Base-by-base conservation (phyloP, 257 asterid species). In the Solanum dulcamara region DNA sequence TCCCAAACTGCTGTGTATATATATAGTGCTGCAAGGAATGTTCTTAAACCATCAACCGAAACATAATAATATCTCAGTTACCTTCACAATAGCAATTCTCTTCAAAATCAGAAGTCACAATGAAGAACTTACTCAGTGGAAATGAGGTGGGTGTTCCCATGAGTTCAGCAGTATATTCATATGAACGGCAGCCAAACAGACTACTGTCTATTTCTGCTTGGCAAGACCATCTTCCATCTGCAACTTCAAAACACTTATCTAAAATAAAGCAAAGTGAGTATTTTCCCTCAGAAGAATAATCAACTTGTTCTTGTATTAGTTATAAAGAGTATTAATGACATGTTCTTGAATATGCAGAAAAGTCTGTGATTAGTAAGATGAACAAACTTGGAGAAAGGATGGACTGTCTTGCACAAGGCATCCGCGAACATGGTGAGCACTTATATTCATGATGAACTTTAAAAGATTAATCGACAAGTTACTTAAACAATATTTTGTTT, bases 341-440 rank as follows among this genome's bases (percentile, higher is more conserved):
- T 4, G 22, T 53, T 20, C 28, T 48, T n/a, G 18, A 44, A 40
- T 28, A 10, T 46, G 28, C 44, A 85, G 38, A 55, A 79, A 62
- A 77, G 32, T 83, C 84, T 46, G 44, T 81, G 46, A 75, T 83
- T 50, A 14, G 12, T 37, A 64, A 70, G 81, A 74, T 77, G 84
- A 64, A 60, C 40, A 86, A 79, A 64, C 71, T 83, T 50, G 85
- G 86, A 85, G 79, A 83, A 84, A 86, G 77, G 59, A 75, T 88
- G 85, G 94, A 92, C 7, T 17, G 8, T 66, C 86, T 90, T 30
- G 89, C 92, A 38, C 89, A 86, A 86, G 91, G 90, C 81, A 86
- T 92, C 87, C 89, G 88, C 24, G 91, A 90, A 84, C 91, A 90
- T 26, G 86, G 92, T 90, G 85, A 87, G 51, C 51, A 50, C 30